Evolutionary conservation across 139 green algal genomes (phyloP), one percentile per base, ranked within the genome.

Genomic region (Chlorella sp.): DNA sequence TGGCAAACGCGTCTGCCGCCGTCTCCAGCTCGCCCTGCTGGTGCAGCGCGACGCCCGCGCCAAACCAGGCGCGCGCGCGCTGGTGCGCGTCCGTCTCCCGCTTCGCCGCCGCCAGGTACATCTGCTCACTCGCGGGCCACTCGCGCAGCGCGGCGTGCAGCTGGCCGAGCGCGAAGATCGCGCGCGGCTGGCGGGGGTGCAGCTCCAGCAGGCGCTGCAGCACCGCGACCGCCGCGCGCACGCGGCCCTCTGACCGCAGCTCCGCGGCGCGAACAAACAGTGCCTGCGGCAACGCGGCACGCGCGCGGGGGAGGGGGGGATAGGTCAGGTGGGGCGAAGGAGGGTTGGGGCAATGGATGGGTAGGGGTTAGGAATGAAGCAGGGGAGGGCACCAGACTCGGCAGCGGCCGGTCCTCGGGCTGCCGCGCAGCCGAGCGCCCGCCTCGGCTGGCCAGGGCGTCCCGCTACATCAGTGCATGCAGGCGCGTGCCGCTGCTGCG

Each of bases 101-200:
- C 43, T 65, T 27, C 2, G 73, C 83, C 2, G 77, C 76, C 33
- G 74, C 31, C 40, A 73, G 36, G 50, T 83, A 88, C 29, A 50
- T 69, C 36, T 73, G 41, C 71, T 76, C 75, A 1, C 77, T 61
- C 29, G 62, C 40, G 15, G n/a, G 51, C 83, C 83, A 88, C 33
- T 88, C 53, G 35, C 79, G 58, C 48, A 84, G 77, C 4, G 45
- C 53, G 14, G 80, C 76, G 50, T 79, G 77, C 68, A 83, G 43
- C 77, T 89, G 82, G 9, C 72, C 84, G 14, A 86, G 51, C 1
- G 73, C 84, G 51, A 82, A 85, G 8, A 75, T 55, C 7, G 76
- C 82, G 25, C 56, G 60, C 9, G 77, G 66, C 27, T 81, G 65
- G 17, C 36, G 36, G 2, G 71, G 76, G 8, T 83, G 19, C 8